Percentiles rank a stretch among this genome's conserved stretches.
Evolutionary conservation across 495 filamentous ascomycete species (phyloP).

Genomic region (Aspergillus campestris): DNA sequence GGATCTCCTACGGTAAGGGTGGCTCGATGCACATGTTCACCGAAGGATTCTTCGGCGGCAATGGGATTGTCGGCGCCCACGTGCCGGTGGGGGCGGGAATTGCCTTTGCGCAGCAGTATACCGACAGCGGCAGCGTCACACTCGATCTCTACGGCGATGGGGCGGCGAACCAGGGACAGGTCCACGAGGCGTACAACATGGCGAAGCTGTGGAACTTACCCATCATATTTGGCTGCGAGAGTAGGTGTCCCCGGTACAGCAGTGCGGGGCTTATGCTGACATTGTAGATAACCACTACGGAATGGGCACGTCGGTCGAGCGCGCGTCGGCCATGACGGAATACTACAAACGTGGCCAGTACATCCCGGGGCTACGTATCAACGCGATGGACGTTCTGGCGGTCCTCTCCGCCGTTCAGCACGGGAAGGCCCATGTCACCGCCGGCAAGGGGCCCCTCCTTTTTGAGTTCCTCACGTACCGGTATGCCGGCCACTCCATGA

Average conservation of each 20-base stretch:
- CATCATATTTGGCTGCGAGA: slow-evolving; percentile 87
- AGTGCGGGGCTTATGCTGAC: background rate
- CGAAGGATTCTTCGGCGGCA: slow-evolving; percentile 87
- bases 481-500: slow-evolving; percentile 93
- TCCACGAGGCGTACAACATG: slow-evolving; percentile 97
- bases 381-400: slow-evolving; percentile 93
- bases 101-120: slow-evolving; percentile 87
- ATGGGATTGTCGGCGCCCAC: slow-evolving; percentile 91
- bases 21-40: slow-evolving; percentile 98
- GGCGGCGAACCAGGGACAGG: slow-evolving; percentile 89
- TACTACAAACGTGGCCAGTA: slow-evolving; percentile 98
- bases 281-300: slow-evolving; percentile 88
- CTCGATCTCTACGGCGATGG: slow-evolving; percentile 86
- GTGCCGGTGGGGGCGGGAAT: slow-evolving; percentile 87
- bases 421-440: slow-evolving; percentile 66
- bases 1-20: slow-evolving; percentile 89
- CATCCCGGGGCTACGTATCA: slow-evolving; percentile 89
- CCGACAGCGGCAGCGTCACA: slow-evolving; percentile 61
- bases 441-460: slow-evolving; percentile 75
- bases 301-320: slow-evolving; percentile 87
- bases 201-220: slow-evolving; percentile 92
- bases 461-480: slow-evolving; percentile 93
- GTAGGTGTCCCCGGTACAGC: slow-evolving; percentile 41
- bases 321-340: slow-evolving; percentile 79
- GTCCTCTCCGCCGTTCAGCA: slow-evolving; percentile 80